phyloP scores from a whole-genome alignment of 108 stramenopile genomes.

The Discostella pseudostelligera region DNA sequence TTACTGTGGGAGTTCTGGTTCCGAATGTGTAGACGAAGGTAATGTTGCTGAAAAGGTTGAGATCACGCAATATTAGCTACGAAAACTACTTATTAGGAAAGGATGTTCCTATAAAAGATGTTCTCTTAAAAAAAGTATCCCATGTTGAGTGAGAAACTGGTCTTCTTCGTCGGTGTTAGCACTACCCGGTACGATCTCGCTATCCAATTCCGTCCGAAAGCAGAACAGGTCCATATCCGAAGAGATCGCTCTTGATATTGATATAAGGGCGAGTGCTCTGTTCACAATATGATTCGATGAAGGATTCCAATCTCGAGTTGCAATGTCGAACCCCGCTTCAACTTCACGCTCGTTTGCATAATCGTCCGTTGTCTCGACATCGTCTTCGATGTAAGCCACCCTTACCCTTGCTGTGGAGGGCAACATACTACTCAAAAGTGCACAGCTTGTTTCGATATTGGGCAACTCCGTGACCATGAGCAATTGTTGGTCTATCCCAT shows the following conservation, averaged over 20 bases:
- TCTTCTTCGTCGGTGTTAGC: too few species aligned
- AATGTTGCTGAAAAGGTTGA: conserved; percentile 51
- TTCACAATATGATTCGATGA: too few species aligned
- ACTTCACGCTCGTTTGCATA: conserved; percentile 29
- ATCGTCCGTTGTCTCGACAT: conserved; percentile 35
- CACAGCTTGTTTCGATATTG: conserved; percentile 32
- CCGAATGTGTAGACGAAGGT: conserved; percentile 66
- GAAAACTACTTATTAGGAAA: too few species aligned
- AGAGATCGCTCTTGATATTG: too few species aligned
- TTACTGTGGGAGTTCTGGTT: conserved; percentile 59
- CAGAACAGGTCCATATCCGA: too few species aligned
- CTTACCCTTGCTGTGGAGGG: conserved; percentile 1
- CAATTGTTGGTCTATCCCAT: not conserved
- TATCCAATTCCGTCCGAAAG: too few species aligned
- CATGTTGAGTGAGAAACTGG: too few species aligned
- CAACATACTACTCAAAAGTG: conserved; percentile 5
- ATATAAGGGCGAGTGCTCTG: too few species aligned
- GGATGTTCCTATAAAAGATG: too few species aligned
- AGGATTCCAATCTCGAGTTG: too few species aligned
- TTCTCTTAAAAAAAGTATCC: too few species aligned
- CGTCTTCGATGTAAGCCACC: conserved; percentile 33
- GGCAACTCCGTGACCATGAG: conserved; percentile 48
- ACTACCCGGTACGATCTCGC: too few species aligned
- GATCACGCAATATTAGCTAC: conserved; percentile 29
- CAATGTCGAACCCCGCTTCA: conserved; percentile 18